Percentiles rank a stretch among this genome's conserved stretches.
These are phyloP conservation scores for Rubus idaeus DNA, from an alignment of 306 rosid species.

Conservation along the genomic window DNA sequence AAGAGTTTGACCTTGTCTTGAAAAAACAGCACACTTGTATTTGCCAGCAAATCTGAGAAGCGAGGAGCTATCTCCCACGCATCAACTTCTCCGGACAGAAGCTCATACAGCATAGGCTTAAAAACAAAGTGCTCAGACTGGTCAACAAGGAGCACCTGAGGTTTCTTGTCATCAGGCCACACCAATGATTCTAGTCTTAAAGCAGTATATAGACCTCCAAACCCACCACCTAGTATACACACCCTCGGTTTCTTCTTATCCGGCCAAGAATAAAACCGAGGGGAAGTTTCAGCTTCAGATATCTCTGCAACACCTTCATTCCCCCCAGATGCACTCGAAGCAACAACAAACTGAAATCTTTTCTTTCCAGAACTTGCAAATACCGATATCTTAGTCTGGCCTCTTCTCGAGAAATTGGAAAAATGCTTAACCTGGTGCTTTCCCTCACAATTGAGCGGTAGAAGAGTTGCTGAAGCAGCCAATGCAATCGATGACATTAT, in stretches of 20 bases:
- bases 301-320: slow-evolving; percentile 46
- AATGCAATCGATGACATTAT: slow-evolving; percentile 16
- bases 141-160: slow-evolving; percentile 69
- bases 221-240: slow-evolving; percentile 95
- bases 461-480: slow-evolving; percentile 43
- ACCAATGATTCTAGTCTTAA: slow-evolving; percentile 84
- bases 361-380: slow-evolving; percentile 34
- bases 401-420: slow-evolving; percentile 34
- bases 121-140: slow-evolving; percentile 59
- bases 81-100: slow-evolving; percentile 95
- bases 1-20: slow-evolving; percentile 78
- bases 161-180: slow-evolving; percentile 80
- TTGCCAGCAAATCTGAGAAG: slow-evolving; percentile 76
- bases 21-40: slow-evolving; percentile 66
- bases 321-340: slow-evolving; percentile 34
- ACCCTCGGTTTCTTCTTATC: slow-evolving; percentile 77
- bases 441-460: slow-evolving; percentile 41
- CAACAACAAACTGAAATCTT: slow-evolving; percentile 36
- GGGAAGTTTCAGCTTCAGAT: slow-evolving; percentile 45
- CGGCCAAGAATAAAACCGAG: slow-evolving; percentile 57
- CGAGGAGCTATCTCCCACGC: slow-evolving; percentile 99
- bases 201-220: slow-evolving; percentile 96
- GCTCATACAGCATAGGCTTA: slow-evolving; percentile 96
- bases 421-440: slow-evolving; percentile 40
- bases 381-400: slow-evolving; percentile 28